Conservation (phyloP, 768 basidiomycete genomes). For the Calvatia gigantea region DNA sequence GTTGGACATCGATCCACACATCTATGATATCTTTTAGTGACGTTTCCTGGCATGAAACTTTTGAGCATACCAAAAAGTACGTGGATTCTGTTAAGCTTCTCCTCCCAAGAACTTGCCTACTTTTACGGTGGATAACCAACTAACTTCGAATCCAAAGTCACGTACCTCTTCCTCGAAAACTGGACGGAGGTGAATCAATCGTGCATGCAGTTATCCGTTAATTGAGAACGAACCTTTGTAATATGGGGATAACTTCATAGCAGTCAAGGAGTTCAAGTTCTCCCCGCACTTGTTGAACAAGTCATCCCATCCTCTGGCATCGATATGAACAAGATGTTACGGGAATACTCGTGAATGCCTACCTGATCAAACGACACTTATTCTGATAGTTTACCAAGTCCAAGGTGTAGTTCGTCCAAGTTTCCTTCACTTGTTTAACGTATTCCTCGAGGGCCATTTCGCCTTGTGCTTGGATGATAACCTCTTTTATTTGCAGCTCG, state of each 20-base stretch:
- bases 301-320: constrained; percentile 88
- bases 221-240: constrained; percentile 69
- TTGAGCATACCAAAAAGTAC: constrained; percentile 79
- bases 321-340: constrained; percentile 4
- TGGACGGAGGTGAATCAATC: constrained; percentile 22
- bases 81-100: constrained; percentile 94
- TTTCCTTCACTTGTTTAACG: constrained; percentile 94
- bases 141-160: background rate
- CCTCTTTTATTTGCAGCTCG: constrained; percentile 87
- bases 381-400: constrained; percentile 99
- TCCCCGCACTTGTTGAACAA: constrained; percentile 96
- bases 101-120: constrained; percentile 90
- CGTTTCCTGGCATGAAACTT: background rate
- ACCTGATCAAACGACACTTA: constrained; percentile 94
- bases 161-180: constrained; percentile 86
- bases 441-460: constrained; percentile 98
- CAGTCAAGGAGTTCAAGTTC: constrained; percentile 91
- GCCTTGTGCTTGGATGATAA: constrained; percentile 96
- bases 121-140: constrained; percentile 11
- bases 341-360: constrained; percentile 15
- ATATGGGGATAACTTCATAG: constrained; percentile 98
- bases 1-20: constrained; percentile 99
- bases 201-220: background rate
- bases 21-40: constrained; percentile 42
- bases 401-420: constrained; percentile 92